Evolutionary conservation across 345 rosid species (phyloP).

Genomic region (Hypericum androsaemum): DNA sequence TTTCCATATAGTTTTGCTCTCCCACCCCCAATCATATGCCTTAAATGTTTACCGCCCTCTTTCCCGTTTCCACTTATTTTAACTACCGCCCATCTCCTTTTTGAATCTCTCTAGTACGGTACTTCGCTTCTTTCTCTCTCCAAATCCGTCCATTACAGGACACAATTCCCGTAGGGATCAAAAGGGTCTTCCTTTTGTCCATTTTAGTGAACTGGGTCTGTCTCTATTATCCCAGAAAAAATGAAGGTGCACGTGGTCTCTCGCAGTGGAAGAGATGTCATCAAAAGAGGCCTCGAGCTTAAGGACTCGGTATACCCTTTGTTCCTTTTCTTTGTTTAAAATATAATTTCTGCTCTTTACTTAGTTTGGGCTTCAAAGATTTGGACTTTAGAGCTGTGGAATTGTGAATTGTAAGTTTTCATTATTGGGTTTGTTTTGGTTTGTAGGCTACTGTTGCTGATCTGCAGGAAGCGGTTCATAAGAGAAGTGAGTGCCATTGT

Average conservation of each 20-base stretch:
- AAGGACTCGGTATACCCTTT: constrained; percentile 47
- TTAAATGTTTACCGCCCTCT: no score
- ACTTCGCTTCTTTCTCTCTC: no score
- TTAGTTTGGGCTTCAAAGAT: constrained; percentile 11
- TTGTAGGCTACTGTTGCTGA: constrained; percentile 83
- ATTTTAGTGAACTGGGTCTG: constrained; percentile 25
- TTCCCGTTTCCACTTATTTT: no score
- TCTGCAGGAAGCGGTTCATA: constrained; percentile 82
- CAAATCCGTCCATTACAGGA: no score
- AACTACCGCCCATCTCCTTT: no score
- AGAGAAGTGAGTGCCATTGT: constrained; percentile 53
- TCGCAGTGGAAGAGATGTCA: constrained; percentile 76
- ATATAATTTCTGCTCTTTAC: not conserved
- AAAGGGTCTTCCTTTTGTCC: constrained; percentile 8
- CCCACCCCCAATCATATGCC: no score
- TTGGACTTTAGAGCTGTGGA: not conserved
- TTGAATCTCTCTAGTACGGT: no score
- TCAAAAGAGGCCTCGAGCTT: constrained; percentile 70
- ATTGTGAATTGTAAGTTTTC: not conserved
- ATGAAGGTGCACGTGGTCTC: constrained; percentile 82
- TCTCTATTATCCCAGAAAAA: constrained; percentile 16
- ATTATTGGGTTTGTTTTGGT: constrained; percentile 1
- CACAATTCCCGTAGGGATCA: no score
- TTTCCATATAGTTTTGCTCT: no score
- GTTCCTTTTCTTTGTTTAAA: not conserved